Evolutionary conservation across 2,329 filamentous ascomycete genomes (phyloP), one percentile per base, ranked within the genome.

Genomic region (Sclerotinia minor): DNA sequence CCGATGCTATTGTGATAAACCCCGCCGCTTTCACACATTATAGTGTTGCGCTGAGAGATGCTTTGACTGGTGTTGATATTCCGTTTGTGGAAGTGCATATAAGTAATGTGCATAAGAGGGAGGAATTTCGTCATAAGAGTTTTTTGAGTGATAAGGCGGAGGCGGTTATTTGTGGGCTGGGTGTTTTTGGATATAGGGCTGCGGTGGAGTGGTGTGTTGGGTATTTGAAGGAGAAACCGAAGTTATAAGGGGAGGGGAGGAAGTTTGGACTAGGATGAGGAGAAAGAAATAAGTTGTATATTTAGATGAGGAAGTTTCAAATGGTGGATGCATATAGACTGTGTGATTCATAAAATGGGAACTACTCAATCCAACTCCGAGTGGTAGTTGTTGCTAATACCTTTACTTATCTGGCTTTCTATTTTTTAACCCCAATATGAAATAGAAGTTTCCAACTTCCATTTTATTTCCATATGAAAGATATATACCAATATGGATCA

Each of bases 61-160:
- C 91, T 0, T 79, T 94, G 35, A 77, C 88, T 0, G 89, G 86
- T 5, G 87, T 92, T 0, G 82, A 81, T 8, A 87, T 92, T 29
- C 91, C 90, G 0, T 94, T 93, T 73, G 81, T 94, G 58, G 91
- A 94, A 79, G 78, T 92, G n/a, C 91, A 94, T 76, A 84, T 93
- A 45, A 88, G 83, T 67, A 94, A 94, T 77, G 85, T 93, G 2
- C 90, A 94, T 77, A 84, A 86, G 41, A 79, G 91, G 11, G 91
- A 94, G 79, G 74, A 81, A 1, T 94, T 86, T 74, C 82, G 91
- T 65, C 84, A 87, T 72, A 87, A 89, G 71, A 92, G 88, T 71
- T 92, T 89, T 74, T 80, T 94, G 71, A 87, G 85, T 72, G 91
- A 94, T 76, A 93, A 92, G 81, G 91, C 91, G 0, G 84, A 85